Evolutionary conservation across 2,329 filamentous ascomycete genomes (phyloP).

Genomic region (Penicillium sumatraense): DNA sequence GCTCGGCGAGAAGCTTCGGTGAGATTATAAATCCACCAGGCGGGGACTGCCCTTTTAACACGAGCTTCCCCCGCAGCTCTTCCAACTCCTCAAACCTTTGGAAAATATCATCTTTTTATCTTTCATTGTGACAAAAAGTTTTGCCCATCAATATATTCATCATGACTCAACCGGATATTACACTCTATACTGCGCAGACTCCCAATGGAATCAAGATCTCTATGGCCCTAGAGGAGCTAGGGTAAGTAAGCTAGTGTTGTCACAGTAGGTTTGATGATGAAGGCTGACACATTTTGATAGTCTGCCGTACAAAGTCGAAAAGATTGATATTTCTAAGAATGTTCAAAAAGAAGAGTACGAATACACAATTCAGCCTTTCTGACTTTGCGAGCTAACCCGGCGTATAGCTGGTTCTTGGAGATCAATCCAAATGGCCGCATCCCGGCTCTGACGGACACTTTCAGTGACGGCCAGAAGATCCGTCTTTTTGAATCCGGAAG

Average conservation of each 20-base stretch:
- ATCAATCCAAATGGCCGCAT: conserved; percentile 96
- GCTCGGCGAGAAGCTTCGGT: conserved; percentile 1
- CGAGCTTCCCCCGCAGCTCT: neutral
- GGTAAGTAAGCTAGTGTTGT: conserved; percentile 39
- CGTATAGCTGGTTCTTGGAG: conserved; percentile 73
- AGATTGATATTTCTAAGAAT: conserved; percentile 74
- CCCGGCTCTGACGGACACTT: conserved; percentile 81
- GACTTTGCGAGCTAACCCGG: conserved; percentile 11
- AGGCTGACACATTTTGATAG: conserved; percentile 29
- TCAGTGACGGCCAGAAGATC: conserved; percentile 73
- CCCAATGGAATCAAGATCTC: conserved; percentile 91
- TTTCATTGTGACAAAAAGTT: neutral
- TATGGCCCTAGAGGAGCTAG: conserved; percentile 83
- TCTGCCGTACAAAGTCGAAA: conserved; percentile 75
- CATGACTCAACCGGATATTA: conserved; percentile 63
- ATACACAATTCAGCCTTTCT: neutral
- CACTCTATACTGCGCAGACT: conserved; percentile 80
- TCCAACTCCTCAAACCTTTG: neutral
- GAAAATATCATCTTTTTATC: neutral
- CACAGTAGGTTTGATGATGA: neutral
- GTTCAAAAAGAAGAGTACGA: conserved; percentile 71
- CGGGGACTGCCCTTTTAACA: conserved; percentile 3
- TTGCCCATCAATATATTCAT: conserved; percentile 11
- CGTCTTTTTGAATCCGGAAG: conserved; percentile 81
- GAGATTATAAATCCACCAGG: conserved; percentile 22